phyloP scores from a whole-genome alignment of 2,329 filamentous ascomycete genomes.

The Colletotrichum sojae region DNA sequence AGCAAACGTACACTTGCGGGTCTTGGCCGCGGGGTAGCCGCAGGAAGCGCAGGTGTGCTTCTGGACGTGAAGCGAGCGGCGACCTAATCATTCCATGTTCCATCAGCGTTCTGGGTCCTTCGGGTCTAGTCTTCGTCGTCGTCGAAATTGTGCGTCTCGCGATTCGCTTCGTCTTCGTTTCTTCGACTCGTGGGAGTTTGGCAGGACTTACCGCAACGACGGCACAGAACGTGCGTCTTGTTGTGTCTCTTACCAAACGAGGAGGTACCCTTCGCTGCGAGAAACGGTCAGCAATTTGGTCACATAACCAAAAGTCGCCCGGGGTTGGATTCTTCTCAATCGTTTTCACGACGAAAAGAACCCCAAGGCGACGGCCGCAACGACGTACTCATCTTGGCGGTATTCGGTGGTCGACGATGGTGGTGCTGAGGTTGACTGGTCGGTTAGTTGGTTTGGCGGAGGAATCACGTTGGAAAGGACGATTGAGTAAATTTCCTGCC shows the following conservation, averaged over 20 bases:
- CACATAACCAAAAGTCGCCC: conserved; percentile 45
- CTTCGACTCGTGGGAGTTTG: conserved; percentile 33
- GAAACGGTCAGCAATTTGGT: conserved; percentile 42
- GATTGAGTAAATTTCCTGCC: conserved; percentile 1
- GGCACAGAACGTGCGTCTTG: conserved; percentile 98
- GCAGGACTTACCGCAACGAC: conserved; percentile 90
- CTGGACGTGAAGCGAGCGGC: conserved; percentile 98
- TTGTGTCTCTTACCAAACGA: conserved; percentile 82
- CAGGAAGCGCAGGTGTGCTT: conserved; percentile 97
- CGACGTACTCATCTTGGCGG: conserved; percentile 72
- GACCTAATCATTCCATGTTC: conserved; percentile 68
- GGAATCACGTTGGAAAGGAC: conserved; percentile 28
- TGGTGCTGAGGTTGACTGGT: conserved; percentile 40
- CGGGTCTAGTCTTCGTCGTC: background rate
- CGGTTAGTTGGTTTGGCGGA: conserved; percentile 38
- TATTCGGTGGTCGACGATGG: conserved; percentile 46
- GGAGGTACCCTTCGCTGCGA: conserved; percentile 70
- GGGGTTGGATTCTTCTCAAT: conserved; percentile 26
- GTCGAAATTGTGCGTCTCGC: conserved; percentile 13
- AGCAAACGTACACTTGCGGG: conserved; percentile 93
- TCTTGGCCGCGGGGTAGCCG: conserved; percentile 98
- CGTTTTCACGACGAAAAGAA: conserved; percentile 1
- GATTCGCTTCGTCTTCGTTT: conserved; percentile 1
- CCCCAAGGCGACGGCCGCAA: conserved; percentile 14
- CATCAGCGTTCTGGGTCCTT: background rate